Evolutionary conservation across 1,139 yeast species (phyloP).

Genomic region (Debaryomyces sp.): DNA sequence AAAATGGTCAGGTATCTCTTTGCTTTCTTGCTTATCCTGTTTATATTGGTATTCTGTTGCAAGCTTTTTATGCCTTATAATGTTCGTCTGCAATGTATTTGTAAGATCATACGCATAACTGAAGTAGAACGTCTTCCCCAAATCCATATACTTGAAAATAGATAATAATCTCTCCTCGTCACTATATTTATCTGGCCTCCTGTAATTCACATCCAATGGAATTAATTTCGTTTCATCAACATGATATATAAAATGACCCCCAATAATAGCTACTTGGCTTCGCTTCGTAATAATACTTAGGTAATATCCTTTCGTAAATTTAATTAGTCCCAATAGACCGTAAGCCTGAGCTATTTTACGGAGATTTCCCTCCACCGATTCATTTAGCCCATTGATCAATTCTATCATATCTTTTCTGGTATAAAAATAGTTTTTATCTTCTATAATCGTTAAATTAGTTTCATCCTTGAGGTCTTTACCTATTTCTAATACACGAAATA

Average conservation of each 20-base stretch:
- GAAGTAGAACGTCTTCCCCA: slow-evolving; percentile 90
- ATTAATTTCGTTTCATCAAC: slow-evolving; percentile 88
- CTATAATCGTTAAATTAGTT: slow-evolving; percentile 59
- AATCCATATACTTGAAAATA: slow-evolving; percentile 81
- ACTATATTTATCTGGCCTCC: slow-evolving; percentile 76
- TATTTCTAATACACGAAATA: slow-evolving; percentile 83
- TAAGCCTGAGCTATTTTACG: slow-evolving; percentile 80
- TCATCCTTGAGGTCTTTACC: slow-evolving; percentile 61
- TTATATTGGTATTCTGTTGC: slow-evolving; percentile 42
- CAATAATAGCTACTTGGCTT: slow-evolving; percentile 86
- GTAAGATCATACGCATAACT: slow-evolving; percentile 93
- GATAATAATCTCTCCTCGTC: slow-evolving; percentile 81
- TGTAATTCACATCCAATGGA: slow-evolving; percentile 59
- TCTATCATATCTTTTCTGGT: slow-evolving; percentile 84
- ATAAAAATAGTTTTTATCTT: slow-evolving; percentile 74
- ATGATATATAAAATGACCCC: slow-evolving; percentile 91
- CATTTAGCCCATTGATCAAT: slow-evolving; percentile 48
- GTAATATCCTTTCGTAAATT: slow-evolving; percentile 84
- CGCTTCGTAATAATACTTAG: slow-evolving; percentile 83
- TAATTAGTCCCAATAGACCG: slow-evolving; percentile 84
- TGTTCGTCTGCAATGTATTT: slow-evolving; percentile 83
- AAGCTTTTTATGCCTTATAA: slow-evolving; percentile 60
- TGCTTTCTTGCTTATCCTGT: slow-evolving; percentile 10
- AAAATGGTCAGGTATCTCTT: slow-evolving; percentile 23
- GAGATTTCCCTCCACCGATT: slow-evolving; percentile 64